A percentile compares a stretch with the other conserved stretches of the same genome.
phyloP scores from a whole-genome alignment of 2,329 filamentous ascomycete genomes.

The Cordyceps cicadae region DNA sequence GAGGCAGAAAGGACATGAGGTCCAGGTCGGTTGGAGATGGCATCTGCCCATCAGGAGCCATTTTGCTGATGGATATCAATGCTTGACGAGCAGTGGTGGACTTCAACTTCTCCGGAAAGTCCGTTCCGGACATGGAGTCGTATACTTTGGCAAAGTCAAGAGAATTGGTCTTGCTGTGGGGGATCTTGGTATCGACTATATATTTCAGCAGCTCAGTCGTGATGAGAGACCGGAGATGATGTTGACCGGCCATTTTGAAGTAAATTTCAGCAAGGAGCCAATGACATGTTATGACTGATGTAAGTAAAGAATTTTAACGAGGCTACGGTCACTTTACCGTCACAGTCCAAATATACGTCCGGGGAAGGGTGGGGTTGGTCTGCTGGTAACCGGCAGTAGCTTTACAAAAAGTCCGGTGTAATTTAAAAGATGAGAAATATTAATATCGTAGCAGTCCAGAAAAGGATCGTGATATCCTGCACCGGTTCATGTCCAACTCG shows the following conservation, averaged over 20 bases:
- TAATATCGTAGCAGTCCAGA: too few relatives aligned
- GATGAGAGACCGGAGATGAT: neutral
- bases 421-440: too few relatives aligned
- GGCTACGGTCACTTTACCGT: neutral
- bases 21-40: neutral
- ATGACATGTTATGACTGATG: neutral
- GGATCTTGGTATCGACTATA: neutral
- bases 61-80: neutral
- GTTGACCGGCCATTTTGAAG: neutral
- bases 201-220: neutral
- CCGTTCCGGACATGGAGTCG: neutral
- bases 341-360: neutral
- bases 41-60: neutral
- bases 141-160: neutral
- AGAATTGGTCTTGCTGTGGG: neutral
- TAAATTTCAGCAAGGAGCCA: neutral
- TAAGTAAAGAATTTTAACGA: neutral
- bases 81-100: neutral
- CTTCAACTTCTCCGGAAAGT: neutral
- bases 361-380: neutral
- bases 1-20: slow-evolving; percentile 1
- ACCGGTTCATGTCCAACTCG: too few relatives aligned
- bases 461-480: too few relatives aligned
- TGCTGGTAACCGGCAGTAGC: neutral
- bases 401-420: too few relatives aligned